Evolutionary conservation across 129 eudicot species (phyloP), one percentile per base, ranked within the genome.

Genomic region (Ambrosia trifida): DNA sequence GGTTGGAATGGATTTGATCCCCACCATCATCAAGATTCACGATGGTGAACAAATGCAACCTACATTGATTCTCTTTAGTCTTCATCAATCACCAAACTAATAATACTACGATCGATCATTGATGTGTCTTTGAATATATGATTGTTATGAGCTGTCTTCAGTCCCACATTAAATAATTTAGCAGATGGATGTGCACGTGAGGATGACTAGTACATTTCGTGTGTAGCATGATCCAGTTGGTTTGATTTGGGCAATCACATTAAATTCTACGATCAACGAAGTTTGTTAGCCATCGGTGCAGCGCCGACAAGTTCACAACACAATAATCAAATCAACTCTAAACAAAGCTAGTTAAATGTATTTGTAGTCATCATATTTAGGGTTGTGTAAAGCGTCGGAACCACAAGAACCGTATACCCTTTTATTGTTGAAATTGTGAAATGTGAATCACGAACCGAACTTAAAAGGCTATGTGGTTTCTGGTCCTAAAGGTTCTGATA

Each of bases 21-120:
- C 80, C 65, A 69, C 64, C 64, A 14, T 36, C 28, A 36, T 51
- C 56, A 74, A 74, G 78, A 73, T 12, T 31, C 36, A 73, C 46
- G 60, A 75, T 51, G 13, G 14, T 35, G 3, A 68, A 7, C 41
- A 59, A 33, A 69, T 77, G n/a, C 38, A 69, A 62, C 71, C 54
- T 47, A 77, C 81, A 69, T 69, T 69, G 64, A 77, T 60, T 60
- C 75, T 69, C 66, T 50, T 69, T 69, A 69, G 81, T 61, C 80
- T 66, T 61, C 49, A 61, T 77, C 81, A 38, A 76, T 76, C 70
- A 77, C 65, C 56, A 69, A 49, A 24, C 28, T 24, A 24, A 69
- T 58, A 24, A 50, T 63, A 69, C 54, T 61, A 19, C 33, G 35
- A 76, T 5, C 36, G 30, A 66, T 7, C n/a, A n/a, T n/a, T 0